Percentiles rank a stretch among this genome's conserved stretches.
Evolutionary conservation across 495 filamentous ascomycete species (phyloP).

Genomic region (Saxispiralis lemnorum): DNA sequence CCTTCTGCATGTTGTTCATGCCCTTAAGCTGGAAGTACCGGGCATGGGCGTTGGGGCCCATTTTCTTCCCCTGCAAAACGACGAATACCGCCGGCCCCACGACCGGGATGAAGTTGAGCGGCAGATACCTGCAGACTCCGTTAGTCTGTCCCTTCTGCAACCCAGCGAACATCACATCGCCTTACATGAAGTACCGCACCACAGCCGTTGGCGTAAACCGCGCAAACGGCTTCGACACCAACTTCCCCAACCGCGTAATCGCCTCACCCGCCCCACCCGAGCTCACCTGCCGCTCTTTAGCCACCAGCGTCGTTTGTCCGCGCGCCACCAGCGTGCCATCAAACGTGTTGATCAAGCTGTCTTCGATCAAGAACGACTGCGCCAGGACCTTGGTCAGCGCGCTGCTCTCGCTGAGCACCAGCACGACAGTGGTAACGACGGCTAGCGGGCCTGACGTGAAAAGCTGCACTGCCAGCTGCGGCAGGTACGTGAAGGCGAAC

Average conservation of each 20-base stretch:
- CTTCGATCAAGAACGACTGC: constrained; percentile 57
- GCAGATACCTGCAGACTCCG: constrained; percentile 56
- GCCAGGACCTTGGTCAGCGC: constrained; percentile 59
- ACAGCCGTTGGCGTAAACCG: constrained; percentile 47
- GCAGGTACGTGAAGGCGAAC: constrained; percentile 83
- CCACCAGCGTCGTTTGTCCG: constrained; percentile 36
- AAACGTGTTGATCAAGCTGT: constrained; percentile 76
- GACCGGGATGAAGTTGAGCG: constrained; percentile 80
- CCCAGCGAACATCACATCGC: constrained; percentile 29
- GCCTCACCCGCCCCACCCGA: constrained; percentile 32
- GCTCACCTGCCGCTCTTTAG: constrained; percentile 55
- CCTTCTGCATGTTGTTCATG: constrained; percentile 43
- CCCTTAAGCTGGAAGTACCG: constrained; percentile 82
- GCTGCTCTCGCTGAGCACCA: constrained; percentile 68
- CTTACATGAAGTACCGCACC: constrained; percentile 50
- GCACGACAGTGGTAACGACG: constrained; percentile 54
- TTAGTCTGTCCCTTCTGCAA: constrained; percentile 44
- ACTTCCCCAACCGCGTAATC: constrained; percentile 54
- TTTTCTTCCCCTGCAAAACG: constrained; percentile 46
- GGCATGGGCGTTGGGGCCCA: constrained; percentile 35
- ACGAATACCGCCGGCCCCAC: constrained; percentile 72
- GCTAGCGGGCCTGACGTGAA: constrained; percentile 77
- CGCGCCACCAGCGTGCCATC: constrained; percentile 41
- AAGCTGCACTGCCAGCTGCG: constrained; percentile 62
- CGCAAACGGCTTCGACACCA: constrained; percentile 50